Conservation (phyloP, 1,284 basidiomycete genomes). For the Sparassis latifolia region DNA sequence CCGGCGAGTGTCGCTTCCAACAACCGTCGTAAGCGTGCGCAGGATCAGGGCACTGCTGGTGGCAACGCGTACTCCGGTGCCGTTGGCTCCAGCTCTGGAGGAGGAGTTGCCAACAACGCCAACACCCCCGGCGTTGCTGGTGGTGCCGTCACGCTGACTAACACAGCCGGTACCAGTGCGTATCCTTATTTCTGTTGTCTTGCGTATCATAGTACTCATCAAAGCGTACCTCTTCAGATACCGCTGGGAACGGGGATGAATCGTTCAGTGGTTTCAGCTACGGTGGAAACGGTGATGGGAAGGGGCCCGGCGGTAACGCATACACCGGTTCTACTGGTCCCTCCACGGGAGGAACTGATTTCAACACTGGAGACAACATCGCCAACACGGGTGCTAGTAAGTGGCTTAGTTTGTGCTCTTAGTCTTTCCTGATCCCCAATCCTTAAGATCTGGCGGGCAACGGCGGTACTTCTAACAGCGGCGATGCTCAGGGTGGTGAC, state of each 20-base stretch:
- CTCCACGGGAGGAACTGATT: conserved; percentile 15
- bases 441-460: conserved; percentile 9
- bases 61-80: conserved; percentile 24
- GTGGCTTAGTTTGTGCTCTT: conserved; percentile 1
- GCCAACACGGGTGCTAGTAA: conserved; percentile 11
- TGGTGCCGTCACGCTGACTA: not conserved
- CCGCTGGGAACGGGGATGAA: conserved; percentile 11
- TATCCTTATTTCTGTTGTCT: not conserved
- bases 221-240: conserved; percentile 6
- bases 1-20: conserved; percentile 3
- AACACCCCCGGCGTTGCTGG: not conserved
- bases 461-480: conserved; percentile 11
- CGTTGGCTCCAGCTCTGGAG: conserved; percentile 15
- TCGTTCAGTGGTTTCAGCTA: conserved; percentile 13
- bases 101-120: conserved; percentile 14
- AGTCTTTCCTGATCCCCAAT: not conserved
- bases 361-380: conserved; percentile 7
- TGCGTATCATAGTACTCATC: not conserved
- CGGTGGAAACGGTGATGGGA: conserved; percentile 14
- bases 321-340: conserved; percentile 16
- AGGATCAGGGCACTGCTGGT: conserved; percentile 13
- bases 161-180: not conserved
- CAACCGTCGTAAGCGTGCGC: conserved; percentile 7
- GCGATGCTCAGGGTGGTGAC: conserved; percentile 12
- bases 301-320: conserved; percentile 18